Evolutionary conservation across 768 basidiomycete species (phyloP).

Genomic region (Suillus plorans): DNA sequence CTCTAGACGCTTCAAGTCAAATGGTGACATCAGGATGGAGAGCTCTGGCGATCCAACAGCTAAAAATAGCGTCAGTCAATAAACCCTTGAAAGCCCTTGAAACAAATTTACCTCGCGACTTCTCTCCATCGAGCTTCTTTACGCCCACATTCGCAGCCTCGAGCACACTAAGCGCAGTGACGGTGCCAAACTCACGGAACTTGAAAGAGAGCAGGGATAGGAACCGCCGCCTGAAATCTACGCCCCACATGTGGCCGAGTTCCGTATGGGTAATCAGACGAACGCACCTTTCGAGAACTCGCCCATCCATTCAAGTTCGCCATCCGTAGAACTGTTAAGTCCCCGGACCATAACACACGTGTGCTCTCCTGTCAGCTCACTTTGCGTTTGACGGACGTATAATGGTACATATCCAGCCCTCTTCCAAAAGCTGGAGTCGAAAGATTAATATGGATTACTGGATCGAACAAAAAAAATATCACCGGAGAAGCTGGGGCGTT

Average conservation of each 20-base stretch:
- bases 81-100: conserved; percentile 21
- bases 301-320: conserved; percentile 76
- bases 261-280: background rate
- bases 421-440: conserved; percentile 84
- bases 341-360: conserved; percentile 94
- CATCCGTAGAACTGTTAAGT: conserved; percentile 62
- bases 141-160: conserved; percentile 76
- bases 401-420: conserved; percentile 87
- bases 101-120: conserved; percentile 20
- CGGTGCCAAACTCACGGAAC: conserved; percentile 90
- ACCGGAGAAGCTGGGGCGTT: conserved; percentile 81
- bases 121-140: conserved; percentile 43
- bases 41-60: conserved; percentile 43
- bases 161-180: conserved; percentile 83
- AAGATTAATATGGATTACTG: background rate
- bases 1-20: conserved; percentile 93
- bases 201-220: conserved; percentile 87
- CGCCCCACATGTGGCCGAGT: background rate
- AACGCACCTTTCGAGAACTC: conserved; percentile 80
- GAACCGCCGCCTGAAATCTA: conserved; percentile 94
- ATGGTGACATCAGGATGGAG: conserved; percentile 73
- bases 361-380: conserved; percentile 95
- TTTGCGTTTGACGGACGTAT: conserved; percentile 90
- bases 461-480: conserved; percentile 15
- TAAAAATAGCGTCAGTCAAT: conserved; percentile 32